Percentiles rank a stretch among this genome's conserved stretches.
Evolutionary conservation across 495 filamentous ascomycete species (phyloP).

Genomic region (Cladorrhinum samala): DNA sequence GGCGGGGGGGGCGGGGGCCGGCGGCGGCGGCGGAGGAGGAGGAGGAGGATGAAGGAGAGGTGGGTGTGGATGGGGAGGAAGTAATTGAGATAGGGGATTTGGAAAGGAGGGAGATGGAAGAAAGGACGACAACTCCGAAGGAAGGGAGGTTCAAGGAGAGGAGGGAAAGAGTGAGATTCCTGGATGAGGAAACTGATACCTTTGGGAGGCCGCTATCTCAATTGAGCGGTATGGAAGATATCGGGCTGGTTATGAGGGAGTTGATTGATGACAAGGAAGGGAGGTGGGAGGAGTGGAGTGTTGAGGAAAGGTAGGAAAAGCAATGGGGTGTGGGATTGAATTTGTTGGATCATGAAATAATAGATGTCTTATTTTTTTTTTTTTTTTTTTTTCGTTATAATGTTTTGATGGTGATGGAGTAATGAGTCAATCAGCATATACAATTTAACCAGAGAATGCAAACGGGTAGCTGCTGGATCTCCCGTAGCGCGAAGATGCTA

Average conservation of each 20-base stretch:
- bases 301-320: not conserved
- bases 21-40: no score
- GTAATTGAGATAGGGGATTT: no score
- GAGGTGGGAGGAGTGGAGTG: not conserved
- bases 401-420: not conserved
- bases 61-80: no score
- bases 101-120: no score
- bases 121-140: no score
- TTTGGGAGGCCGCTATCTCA: not conserved
- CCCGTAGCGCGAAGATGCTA: not conserved
- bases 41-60: no score
- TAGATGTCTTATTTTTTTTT: not conserved
- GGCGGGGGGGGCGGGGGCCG: no score
- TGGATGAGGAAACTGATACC: not conserved
- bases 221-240: conserved; percentile 9
- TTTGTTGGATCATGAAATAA: not conserved
- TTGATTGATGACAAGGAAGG: conserved; percentile 2
- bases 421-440: no score
- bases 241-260: conserved; percentile 20
- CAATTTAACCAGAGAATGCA: no score
- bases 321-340: not conserved
- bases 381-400: not conserved
- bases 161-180: not conserved
- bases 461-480: not conserved
- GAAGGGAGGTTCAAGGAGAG: not conserved